Evolutionary conservation across 2,329 filamentous ascomycete genomes (phyloP).

Genomic region (Colletotrichum horii): DNA sequence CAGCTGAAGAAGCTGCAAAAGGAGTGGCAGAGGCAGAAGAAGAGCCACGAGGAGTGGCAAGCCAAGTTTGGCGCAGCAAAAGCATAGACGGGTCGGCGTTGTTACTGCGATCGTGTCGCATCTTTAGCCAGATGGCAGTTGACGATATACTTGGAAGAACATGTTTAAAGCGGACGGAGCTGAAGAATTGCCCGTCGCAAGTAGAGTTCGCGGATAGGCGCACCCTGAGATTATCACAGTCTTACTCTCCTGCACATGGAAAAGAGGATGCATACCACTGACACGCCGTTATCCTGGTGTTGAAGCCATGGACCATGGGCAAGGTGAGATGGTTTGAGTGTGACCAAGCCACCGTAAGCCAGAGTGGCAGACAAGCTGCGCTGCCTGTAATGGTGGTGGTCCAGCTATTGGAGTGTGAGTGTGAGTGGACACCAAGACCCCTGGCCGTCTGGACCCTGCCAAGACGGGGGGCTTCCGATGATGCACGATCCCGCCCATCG

Average conservation of each 20-base stretch:
- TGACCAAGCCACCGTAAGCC: not conserved
- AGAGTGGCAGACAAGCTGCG: not conserved
- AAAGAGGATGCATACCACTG: not conserved
- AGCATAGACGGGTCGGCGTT: not conserved
- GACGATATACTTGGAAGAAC: not conserved
- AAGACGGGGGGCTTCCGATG: not conserved
- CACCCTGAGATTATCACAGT: not conserved
- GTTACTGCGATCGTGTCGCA: not conserved
- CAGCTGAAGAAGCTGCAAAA: slow-evolving; percentile 84
- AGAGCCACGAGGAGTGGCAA: slow-evolving; percentile 71
- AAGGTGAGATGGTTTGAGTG: not conserved
- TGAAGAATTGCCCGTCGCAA: not conserved
- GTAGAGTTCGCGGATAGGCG: not conserved
- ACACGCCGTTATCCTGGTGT: not conserved
- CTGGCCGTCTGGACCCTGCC: slow-evolving; percentile 18
- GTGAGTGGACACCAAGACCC: not conserved
- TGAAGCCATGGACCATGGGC: not conserved
- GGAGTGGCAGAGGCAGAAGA: slow-evolving; percentile 91
- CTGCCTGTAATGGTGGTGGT: not conserved
- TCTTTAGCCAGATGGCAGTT: not conserved
- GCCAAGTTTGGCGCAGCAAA: slow-evolving; percentile 16
- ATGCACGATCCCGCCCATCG: slow-evolving; percentile 10
- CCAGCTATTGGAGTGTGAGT: not conserved
- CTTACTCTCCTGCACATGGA: not conserved
- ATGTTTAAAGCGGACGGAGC: not conserved